Conservation (phyloP, 1,284 basidiomycete species). For the Irpex sp. region DNA sequence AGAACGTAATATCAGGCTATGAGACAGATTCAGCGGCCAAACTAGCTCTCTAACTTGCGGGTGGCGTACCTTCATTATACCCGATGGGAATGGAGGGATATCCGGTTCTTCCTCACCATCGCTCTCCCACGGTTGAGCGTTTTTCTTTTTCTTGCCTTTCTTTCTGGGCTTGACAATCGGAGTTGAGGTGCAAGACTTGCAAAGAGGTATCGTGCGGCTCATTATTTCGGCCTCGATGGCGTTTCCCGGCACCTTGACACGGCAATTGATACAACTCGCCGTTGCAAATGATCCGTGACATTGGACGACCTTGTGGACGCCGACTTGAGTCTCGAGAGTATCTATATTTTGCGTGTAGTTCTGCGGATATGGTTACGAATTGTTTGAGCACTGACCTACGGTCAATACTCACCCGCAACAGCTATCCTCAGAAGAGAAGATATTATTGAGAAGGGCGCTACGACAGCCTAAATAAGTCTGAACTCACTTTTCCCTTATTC, state of each 20-base stretch:
- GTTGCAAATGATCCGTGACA: constrained; percentile 95
- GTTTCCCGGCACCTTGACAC: constrained; percentile 61
- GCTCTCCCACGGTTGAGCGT: constrained; percentile 45
- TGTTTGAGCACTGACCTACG: neutral
- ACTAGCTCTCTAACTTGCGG: neutral
- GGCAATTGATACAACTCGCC: constrained; percentile 81
- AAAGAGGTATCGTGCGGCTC: constrained; percentile 65
- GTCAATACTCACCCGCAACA: constrained; percentile 44
- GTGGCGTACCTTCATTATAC: constrained; percentile 75
- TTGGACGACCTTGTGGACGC: constrained; percentile 81
- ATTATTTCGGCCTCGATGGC: constrained; percentile 78
- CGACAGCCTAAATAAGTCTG: neutral
- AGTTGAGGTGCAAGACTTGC: constrained; percentile 51
- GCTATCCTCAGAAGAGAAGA: constrained; percentile 32
- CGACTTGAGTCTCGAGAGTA: constrained; percentile 82
- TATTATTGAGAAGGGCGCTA: constrained; percentile 7
- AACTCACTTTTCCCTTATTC: constrained; percentile 65
- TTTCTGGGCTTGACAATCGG: constrained; percentile 28
- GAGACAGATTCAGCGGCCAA: neutral
- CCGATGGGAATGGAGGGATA: constrained; percentile 49
- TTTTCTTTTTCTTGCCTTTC: constrained; percentile 36
- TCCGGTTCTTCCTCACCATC: constrained; percentile 65
- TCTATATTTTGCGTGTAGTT: constrained; percentile 95
- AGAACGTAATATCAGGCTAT: constrained; percentile 95
- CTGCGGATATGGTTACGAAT: constrained; percentile 29